Evolutionary conservation across 768 basidiomycete species (phyloP).

Genomic region (Amanita pallidorosea): DNA sequence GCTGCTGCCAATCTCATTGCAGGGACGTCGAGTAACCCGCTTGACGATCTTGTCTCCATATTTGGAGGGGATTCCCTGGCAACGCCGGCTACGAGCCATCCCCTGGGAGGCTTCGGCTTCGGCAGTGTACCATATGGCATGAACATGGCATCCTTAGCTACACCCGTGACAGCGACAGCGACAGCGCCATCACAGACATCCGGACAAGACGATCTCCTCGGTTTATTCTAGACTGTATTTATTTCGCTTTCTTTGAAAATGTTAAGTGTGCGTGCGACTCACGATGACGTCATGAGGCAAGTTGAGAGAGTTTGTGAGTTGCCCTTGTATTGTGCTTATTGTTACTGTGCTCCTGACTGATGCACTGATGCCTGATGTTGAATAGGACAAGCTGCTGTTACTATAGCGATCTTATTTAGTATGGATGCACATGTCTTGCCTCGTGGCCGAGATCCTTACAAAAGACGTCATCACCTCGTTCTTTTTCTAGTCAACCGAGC

Average conservation of each 20-base stretch:
- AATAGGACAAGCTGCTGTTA: not conserved
- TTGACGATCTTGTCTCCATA: slow-evolving; percentile 90
- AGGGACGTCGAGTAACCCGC: slow-evolving; percentile 77
- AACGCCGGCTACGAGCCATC: slow-evolving; percentile 8
- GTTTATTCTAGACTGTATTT: slow-evolving; percentile 30
- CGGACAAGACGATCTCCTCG: slow-evolving; percentile 36
- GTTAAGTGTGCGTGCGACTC: not conserved
- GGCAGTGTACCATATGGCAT: slow-evolving; percentile 9
- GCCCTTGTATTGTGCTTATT: not conserved
- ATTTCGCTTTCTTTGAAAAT: not conserved
- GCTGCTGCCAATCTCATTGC: slow-evolving; percentile 66
- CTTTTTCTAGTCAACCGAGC: no score
- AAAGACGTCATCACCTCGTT: not conserved
- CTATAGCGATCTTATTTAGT: not conserved
- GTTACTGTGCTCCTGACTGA: not conserved
- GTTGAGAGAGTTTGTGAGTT: not conserved
- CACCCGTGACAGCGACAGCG: slow-evolving; percentile 11
- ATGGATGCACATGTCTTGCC: not conserved
- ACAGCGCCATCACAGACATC: slow-evolving; percentile 14
- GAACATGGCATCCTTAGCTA: slow-evolving; percentile 15
- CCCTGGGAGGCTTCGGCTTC: slow-evolving; percentile 12
- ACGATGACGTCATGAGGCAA: not conserved
- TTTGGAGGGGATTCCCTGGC: slow-evolving; percentile 41
- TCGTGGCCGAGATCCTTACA: not conserved
- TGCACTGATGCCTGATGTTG: no score